Evolutionary conservation across 2,329 filamentous ascomycete genomes (phyloP), one percentile per base, ranked within the genome.

Genomic region (Plectosphaerella cucumerina): DNA sequence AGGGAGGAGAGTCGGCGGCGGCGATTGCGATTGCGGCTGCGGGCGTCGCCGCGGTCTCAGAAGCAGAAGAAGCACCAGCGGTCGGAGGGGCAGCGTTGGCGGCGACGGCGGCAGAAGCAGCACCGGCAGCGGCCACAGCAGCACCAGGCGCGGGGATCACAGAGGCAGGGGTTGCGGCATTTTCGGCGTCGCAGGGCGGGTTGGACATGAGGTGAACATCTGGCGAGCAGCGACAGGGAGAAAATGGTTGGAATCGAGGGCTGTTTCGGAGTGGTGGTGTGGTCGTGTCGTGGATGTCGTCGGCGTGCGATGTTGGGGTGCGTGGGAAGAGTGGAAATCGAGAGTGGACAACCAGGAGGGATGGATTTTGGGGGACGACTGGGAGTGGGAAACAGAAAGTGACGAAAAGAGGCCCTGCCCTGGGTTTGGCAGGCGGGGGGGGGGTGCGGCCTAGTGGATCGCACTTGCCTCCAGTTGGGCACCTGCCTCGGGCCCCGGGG

Each of bases 201-300:
- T 67, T 76, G 70, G 77, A 81, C 78, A 82, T 82, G 78, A 75
- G 77, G 71, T 70, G 68, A 70, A 76, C 78, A 81, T 81, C 69
- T 74, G 75, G 73, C 71, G 66, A 59, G 54, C 54, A 53, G n/a
- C 58, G 58, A 57, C 49, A 51, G 60, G 61, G 60, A 58, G 58
- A 59, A 59, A 51, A 55, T 58, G 60, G 60, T 59, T 62, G 59
- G 55, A 58, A 41, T 41, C 15, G 37, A 8, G 37, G n/a, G 37
- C 37, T 41, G 37, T 41, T 41, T 41, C 15, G n/a, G 15, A n/a
- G 55, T 49, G 51, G 47, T 53, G 55, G 12, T 43, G 44, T 50
- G 39, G 51, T 21, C 47, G 47, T 47, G 35, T 39, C 20, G 42
- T 44, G 14, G 47, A 41, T 48, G 45, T 22, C 15, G 33, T 39